Evolutionary conservation across 768 basidiomycete species (phyloP).

Genomic region (Phanerochaete sordida): DNA sequence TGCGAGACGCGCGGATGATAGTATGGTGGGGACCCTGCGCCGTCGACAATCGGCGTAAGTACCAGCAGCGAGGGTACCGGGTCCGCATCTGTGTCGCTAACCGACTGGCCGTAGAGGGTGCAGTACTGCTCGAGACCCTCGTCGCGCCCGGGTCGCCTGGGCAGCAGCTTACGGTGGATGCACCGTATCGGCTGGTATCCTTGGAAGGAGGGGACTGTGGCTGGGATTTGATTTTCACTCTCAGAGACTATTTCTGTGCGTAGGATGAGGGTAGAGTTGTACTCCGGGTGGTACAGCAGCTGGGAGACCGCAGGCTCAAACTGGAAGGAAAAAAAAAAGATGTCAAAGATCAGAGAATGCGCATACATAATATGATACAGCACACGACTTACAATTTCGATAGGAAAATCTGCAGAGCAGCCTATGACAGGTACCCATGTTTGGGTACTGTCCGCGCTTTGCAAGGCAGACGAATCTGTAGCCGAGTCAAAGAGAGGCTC

Average conservation of each 20-base stretch:
- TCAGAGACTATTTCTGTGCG: slow-evolving; percentile 69
- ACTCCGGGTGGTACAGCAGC: slow-evolving; percentile 85
- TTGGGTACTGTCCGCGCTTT: background rate
- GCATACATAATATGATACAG: background rate
- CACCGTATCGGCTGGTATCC: slow-evolving; percentile 42
- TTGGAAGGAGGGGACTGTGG: slow-evolving; percentile 33
- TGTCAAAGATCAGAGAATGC: background rate
- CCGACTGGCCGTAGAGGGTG: slow-evolving; percentile 50
- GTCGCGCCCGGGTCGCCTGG: slow-evolving; percentile 78
- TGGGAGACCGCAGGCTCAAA: slow-evolving; percentile 72
- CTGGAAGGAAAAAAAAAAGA: slow-evolving; percentile 37
- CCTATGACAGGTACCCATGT: slow-evolving; percentile 28
- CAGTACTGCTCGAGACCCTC: slow-evolving; percentile 71
- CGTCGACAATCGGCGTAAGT: slow-evolving; percentile 52
- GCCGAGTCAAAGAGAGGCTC: background rate
- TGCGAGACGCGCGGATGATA: slow-evolving; percentile 85
- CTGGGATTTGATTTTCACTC: slow-evolving; percentile 23
- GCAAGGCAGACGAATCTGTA: background rate
- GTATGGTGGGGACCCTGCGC: slow-evolving; percentile 62
- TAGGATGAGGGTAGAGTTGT: slow-evolving; percentile 87
- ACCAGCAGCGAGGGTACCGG: slow-evolving; percentile 38
- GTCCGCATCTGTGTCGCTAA: background rate
- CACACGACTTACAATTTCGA: slow-evolving; percentile 24
- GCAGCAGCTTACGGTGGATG: slow-evolving; percentile 67
- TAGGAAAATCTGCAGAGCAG: slow-evolving; percentile 29